These are phyloP conservation scores for Thermoascus crustaceus DNA, from an alignment of 2,329 filamentous ascomycete species.

Conservation along the genomic window DNA sequence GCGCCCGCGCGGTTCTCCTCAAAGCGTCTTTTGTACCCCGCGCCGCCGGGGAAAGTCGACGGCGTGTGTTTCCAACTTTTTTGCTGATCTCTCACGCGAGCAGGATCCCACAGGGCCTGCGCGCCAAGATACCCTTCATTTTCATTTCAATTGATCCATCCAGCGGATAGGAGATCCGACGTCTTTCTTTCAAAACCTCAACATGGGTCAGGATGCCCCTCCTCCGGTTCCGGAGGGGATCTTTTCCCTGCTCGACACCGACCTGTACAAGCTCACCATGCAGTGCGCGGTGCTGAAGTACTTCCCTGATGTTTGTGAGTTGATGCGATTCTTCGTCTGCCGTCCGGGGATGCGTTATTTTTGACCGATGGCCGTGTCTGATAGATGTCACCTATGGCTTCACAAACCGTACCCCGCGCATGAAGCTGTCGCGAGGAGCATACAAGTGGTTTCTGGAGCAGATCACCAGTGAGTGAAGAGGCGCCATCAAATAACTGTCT, in stretches of 20 bases:
- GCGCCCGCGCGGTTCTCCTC: slow-evolving; percentile 5
- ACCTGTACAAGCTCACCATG: slow-evolving; percentile 97
- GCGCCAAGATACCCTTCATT: background rate
- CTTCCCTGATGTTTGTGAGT: slow-evolving; percentile 56
- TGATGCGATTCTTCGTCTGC: background rate
- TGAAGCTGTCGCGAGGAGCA: slow-evolving; percentile 76
- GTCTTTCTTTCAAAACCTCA: no score
- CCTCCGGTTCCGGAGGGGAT: slow-evolving; percentile 55
- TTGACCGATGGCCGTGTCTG: slow-evolving; percentile 8
- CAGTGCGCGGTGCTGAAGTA: slow-evolving; percentile 93
- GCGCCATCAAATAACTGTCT: background rate
- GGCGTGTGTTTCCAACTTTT: background rate
- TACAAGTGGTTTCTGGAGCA: slow-evolving; percentile 81
- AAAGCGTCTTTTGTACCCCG: slow-evolving; percentile 4
- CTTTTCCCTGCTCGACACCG: slow-evolving; percentile 73
- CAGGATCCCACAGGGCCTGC: slow-evolving; percentile 2
- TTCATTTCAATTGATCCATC: no score
- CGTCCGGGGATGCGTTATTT: background rate
- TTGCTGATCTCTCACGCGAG: background rate
- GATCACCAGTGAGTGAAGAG: slow-evolving; percentile 56
- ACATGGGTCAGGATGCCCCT: slow-evolving; percentile 21
- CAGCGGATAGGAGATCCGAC: background rate
- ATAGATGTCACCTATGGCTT: slow-evolving; percentile 78
- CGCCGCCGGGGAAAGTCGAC: background rate
- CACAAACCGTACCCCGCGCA: slow-evolving; percentile 89